Conservation (phyloP, 176 grass and related monocot genomes). For the Ensete ventricosum region DNA sequence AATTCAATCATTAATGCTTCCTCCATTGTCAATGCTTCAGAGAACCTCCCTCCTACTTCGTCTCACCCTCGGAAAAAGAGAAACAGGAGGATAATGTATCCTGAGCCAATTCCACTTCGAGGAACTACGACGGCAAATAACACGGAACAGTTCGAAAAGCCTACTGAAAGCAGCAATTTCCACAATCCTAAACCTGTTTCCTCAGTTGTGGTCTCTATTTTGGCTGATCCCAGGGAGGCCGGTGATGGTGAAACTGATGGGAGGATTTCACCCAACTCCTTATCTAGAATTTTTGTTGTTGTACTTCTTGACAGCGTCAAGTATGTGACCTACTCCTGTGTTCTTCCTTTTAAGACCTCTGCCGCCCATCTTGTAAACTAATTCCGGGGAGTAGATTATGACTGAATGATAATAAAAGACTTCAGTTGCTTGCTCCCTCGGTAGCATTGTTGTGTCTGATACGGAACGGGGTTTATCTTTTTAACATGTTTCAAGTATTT, state of each 20-base stretch:
- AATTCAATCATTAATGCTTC: slow-evolving; percentile 50
- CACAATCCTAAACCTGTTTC: slow-evolving; percentile 58
- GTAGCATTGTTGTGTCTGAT: too few species aligned
- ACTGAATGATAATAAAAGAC: background rate
- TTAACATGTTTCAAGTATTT: too few species aligned
- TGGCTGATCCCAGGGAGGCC: slow-evolving; percentile 88
- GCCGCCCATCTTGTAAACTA: slow-evolving; percentile 75
- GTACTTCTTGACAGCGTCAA: slow-evolving; percentile 82
- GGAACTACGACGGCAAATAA: slow-evolving; percentile 51
- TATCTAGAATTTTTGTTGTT: slow-evolving; percentile 86
- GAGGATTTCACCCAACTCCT: slow-evolving; percentile 49
- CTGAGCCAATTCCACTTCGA: slow-evolving; percentile 59
- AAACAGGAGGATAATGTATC: slow-evolving; percentile 78
- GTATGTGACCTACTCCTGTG: slow-evolving; percentile 97
- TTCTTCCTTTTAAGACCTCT: slow-evolving; percentile 71
- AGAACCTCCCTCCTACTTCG: slow-evolving; percentile 32
- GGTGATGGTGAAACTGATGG: slow-evolving; percentile 66
- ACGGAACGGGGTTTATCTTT: too few species aligned
- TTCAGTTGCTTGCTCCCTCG: background rate
- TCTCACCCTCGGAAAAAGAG: slow-evolving; percentile 37
- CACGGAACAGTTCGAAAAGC: slow-evolving; percentile 42
- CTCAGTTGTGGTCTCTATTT: slow-evolving; percentile 70
- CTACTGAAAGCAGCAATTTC: slow-evolving; percentile 59
- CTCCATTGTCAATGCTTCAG: slow-evolving; percentile 39
- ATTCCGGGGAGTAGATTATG: background rate